Evolutionary conservation across 83 land plant genomes (phyloP).

Genomic region (Picea abies): DNA sequence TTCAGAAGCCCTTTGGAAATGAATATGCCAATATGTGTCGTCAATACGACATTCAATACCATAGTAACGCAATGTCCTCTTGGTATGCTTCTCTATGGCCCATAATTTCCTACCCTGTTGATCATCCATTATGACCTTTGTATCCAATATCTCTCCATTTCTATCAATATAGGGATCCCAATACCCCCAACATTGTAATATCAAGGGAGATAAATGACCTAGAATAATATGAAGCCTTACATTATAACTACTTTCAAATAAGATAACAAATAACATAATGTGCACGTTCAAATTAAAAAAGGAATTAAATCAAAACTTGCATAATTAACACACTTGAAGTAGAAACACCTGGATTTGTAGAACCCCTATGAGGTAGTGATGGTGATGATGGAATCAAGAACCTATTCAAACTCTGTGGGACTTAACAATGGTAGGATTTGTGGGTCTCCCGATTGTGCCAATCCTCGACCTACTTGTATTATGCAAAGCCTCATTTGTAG

Average conservation of each 20-base stretch:
- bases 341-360: neutral
- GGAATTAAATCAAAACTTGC: neutral
- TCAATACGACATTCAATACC: neutral
- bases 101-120: neutral
- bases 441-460: neutral
- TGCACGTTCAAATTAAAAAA: neutral
- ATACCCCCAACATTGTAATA: neutral
- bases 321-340: neutral
- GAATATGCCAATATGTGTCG: neutral
- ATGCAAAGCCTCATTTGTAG: neutral
- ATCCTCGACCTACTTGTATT: neutral
- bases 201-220: neutral
- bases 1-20: neutral
- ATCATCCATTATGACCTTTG: neutral
- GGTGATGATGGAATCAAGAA: neutral
- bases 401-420: neutral
- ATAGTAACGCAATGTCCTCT: neutral
- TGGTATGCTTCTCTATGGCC: neutral
- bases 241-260: neutral
- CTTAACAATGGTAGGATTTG: neutral
- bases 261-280: neutral
- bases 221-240: neutral
- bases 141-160: neutral
- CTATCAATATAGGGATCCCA: neutral
- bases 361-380: neutral